Evolutionary conservation across 176 grass and related monocot species (phyloP).

Genomic region (Pharus latifolius): DNA sequence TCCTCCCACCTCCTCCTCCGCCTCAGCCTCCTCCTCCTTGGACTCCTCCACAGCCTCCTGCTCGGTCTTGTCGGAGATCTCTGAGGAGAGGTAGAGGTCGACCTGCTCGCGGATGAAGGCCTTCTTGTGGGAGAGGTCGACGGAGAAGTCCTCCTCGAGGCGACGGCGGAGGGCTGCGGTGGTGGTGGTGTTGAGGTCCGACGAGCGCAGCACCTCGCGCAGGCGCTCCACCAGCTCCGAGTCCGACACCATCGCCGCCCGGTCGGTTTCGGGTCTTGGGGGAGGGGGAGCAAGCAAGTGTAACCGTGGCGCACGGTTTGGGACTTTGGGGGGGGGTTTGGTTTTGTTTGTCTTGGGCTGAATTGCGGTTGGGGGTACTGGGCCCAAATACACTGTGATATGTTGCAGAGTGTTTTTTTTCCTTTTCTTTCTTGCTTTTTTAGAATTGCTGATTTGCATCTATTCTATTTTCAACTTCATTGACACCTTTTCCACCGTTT

Average conservation of each 20-base stretch:
- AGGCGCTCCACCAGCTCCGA: slow-evolving; percentile 78
- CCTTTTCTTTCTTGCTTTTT: no score
- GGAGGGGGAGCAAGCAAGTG: no score
- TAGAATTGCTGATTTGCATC: no score
- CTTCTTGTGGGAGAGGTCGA: slow-evolving; percentile 90
- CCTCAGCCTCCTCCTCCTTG: slow-evolving; percentile 5
- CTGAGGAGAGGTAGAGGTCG: slow-evolving; percentile 54
- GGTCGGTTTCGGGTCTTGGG: slow-evolving; percentile 23
- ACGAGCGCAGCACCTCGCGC: slow-evolving; percentile 65
- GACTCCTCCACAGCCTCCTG: slow-evolving; percentile 6
- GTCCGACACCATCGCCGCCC: slow-evolving; percentile 80
- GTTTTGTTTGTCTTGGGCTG: slow-evolving; percentile 44
- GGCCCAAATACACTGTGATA: slow-evolving; percentile 21
- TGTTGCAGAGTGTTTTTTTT: no score
- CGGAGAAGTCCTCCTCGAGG: slow-evolving; percentile 85
- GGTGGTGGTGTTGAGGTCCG: slow-evolving; percentile 92
- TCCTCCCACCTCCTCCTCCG: slow-evolving; percentile 19
- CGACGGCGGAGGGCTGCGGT: slow-evolving; percentile 64
- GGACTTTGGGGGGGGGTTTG: background rate
- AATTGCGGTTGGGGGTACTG: background rate
- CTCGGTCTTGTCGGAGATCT: slow-evolving; percentile 35
- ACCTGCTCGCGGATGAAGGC: slow-evolving; percentile 91
- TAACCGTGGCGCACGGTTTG: slow-evolving; percentile 26
- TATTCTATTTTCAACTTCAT: no score
- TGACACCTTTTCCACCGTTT: no score